Conservation (phyloP, 1,284 basidiomycete species). For the Stygiomarasmius scandens region DNA sequence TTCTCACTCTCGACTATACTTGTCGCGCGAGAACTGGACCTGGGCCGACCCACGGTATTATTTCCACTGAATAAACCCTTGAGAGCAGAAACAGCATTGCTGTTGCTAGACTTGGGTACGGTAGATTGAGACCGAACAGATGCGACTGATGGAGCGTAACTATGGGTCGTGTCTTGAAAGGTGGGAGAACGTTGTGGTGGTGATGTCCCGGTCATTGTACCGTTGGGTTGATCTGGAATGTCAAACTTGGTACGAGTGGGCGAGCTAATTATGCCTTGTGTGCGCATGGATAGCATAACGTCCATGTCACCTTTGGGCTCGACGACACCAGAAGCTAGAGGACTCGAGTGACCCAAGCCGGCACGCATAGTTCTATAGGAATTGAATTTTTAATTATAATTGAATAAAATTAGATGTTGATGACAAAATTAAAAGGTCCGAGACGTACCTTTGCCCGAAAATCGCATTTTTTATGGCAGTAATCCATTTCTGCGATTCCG, state of each 20-base stretch:
- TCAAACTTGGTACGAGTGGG: constrained; percentile 8
- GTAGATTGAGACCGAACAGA: constrained; percentile 41
- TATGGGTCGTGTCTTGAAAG: constrained; percentile 21
- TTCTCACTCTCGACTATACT: constrained; percentile 34
- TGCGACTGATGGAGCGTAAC: constrained; percentile 13
- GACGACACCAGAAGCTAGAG: constrained; percentile 35
- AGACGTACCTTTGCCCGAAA: constrained; percentile 63
- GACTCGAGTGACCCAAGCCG: constrained; percentile 54
- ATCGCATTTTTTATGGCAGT: constrained; percentile 70
- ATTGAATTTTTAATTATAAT: constrained; percentile 1
- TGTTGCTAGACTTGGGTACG: constrained; percentile 31
- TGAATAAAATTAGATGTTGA: no score
- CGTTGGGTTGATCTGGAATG: not conserved
- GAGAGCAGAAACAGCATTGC: constrained; percentile 46
- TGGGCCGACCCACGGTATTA: constrained; percentile 43
- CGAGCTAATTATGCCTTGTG: constrained; percentile 53
- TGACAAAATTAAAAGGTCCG: constrained; percentile 13
- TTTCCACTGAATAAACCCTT: constrained; percentile 54
- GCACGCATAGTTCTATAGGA: constrained; percentile 60
- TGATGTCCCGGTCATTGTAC: no score
- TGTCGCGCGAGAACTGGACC: constrained; percentile 59
- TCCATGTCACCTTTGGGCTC: constrained; percentile 79
- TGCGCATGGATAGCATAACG: constrained; percentile 78
- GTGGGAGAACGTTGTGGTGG: constrained; percentile 1
- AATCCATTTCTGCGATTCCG: constrained; percentile 74